These are phyloP conservation scores for Coniferiporia weirii DNA, from an alignment of 1,284 basidiomycete genomes.

Conservation along the genomic window DNA sequence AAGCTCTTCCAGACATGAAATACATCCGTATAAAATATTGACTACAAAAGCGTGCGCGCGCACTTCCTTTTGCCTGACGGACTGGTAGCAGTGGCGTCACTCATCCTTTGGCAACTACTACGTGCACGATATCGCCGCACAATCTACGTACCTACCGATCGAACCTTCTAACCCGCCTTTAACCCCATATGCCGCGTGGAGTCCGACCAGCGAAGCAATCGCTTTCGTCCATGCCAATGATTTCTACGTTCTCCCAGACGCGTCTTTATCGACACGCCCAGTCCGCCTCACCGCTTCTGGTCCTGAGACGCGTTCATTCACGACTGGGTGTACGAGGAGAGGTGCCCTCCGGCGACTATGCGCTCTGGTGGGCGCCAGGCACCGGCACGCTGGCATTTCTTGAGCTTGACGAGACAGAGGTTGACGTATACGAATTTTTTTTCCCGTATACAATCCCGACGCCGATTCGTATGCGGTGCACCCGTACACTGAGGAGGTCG, in stretches of 20 bases:
- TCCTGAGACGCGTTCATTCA: slow-evolving; percentile 79
- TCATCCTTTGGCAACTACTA: slow-evolving; percentile 89
- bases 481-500: slow-evolving; percentile 74
- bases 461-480: slow-evolving; percentile 60
- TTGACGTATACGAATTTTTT: slow-evolving; percentile 83
- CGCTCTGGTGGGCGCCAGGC: slow-evolving; percentile 91
- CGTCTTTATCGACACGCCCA: slow-evolving; percentile 42
- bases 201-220: slow-evolving; percentile 76
- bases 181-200: slow-evolving; percentile 80
- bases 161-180: slow-evolving; percentile 60
- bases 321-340: slow-evolving; percentile 98
- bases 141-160: slow-evolving; percentile 63
- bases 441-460: slow-evolving; percentile 87
- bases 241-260: slow-evolving; percentile 70
- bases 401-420: slow-evolving; percentile 81
- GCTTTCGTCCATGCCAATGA: slow-evolving; percentile 83
- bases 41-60: slow-evolving; percentile 58
- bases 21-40: slow-evolving; percentile 76
- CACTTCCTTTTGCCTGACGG: background rate
- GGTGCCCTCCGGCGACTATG: slow-evolving; percentile 67
- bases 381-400: slow-evolving; percentile 81
- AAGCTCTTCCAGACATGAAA: slow-evolving; percentile 84
- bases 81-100: slow-evolving; percentile 80
- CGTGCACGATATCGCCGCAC: slow-evolving; percentile 61
- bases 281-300: slow-evolving; percentile 82